Evolutionary conservation across 2,329 filamentous ascomycete species (phyloP).

Genomic region (Colletotrichum nymphaeae): DNA sequence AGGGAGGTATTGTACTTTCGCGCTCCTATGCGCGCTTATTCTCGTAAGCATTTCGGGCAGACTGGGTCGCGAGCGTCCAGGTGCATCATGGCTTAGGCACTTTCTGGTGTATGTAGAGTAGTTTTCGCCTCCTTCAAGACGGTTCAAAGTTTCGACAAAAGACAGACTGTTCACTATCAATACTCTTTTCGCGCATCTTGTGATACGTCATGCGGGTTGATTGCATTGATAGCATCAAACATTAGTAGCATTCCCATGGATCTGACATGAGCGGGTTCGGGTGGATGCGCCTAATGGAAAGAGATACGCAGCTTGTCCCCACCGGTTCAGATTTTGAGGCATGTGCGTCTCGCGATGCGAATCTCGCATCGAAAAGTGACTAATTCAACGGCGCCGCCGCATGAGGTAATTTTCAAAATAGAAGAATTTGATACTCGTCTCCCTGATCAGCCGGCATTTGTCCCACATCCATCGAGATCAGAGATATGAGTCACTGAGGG

Average conservation of each 20-base stretch:
- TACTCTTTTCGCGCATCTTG: background rate
- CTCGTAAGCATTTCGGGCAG: slow-evolving; percentile 2
- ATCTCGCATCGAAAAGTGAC: background rate
- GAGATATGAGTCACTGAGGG: background rate
- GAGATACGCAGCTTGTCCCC: background rate
- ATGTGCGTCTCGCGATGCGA: background rate
- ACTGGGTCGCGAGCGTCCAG: slow-evolving; percentile 1
- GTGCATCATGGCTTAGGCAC: slow-evolving; percentile 8
- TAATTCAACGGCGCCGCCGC: background rate
- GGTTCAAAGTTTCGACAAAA: background rate
- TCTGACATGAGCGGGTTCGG: background rate
- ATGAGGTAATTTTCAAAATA: background rate
- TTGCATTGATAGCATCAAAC: background rate
- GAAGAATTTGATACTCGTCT: background rate
- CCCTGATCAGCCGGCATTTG: background rate
- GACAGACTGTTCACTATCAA: background rate
- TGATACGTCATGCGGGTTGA: background rate
- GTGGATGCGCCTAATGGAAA: background rate
- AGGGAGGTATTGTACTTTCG: background rate
- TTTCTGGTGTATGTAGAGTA: slow-evolving; percentile 11
- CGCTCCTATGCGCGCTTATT: slow-evolving; percentile 13
- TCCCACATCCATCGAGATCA: background rate
- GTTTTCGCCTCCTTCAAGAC: background rate
- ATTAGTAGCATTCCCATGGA: background rate
- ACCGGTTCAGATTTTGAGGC: background rate